Evolutionary conservation across 139 green algal genomes (phyloP).

Genomic region (Spirogloea muscicola): DNA sequence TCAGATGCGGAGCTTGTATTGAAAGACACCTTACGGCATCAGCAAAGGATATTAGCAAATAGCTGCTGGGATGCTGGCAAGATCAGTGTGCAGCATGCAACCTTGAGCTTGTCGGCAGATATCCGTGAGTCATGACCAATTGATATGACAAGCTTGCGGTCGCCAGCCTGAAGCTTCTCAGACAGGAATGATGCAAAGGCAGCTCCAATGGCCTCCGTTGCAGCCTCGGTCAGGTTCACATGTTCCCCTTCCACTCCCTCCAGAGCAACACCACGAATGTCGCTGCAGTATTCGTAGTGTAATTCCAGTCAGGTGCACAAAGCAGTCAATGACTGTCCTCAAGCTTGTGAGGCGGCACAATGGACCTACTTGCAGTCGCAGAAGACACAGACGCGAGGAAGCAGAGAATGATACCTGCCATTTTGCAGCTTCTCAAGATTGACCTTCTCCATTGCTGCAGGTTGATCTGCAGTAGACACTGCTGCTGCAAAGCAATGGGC

Average conservation of each 20-base stretch:
- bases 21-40: too few relatives aligned
- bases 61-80: constrained; percentile 7
- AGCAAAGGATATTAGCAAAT: background rate
- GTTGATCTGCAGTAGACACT: constrained; percentile 13
- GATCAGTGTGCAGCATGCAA: constrained; percentile 41
- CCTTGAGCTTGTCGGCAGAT: constrained; percentile 17
- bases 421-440: constrained; percentile 45
- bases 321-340: constrained; percentile 3
- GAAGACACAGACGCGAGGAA: background rate
- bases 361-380: background rate
- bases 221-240: constrained; percentile 67
- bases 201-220: constrained; percentile 71
- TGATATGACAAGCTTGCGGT: background rate
- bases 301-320: too few relatives aligned
- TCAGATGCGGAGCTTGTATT: too few relatives aligned
- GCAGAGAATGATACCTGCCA: constrained; percentile 19
- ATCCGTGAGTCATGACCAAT: constrained; percentile 33
- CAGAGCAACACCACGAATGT: constrained; percentile 87
- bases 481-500: constrained; percentile 22
- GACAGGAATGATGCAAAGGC: constrained; percentile 74
- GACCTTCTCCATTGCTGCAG: constrained; percentile 19
- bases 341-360: background rate
- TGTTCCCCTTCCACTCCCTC: constrained; percentile 66
- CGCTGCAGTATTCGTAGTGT: constrained; percentile 43
- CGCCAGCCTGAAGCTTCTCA: background rate